Evolutionary conservation across 805 yeast species (phyloP).

Genomic region (Myxozyma nipponensis): DNA sequence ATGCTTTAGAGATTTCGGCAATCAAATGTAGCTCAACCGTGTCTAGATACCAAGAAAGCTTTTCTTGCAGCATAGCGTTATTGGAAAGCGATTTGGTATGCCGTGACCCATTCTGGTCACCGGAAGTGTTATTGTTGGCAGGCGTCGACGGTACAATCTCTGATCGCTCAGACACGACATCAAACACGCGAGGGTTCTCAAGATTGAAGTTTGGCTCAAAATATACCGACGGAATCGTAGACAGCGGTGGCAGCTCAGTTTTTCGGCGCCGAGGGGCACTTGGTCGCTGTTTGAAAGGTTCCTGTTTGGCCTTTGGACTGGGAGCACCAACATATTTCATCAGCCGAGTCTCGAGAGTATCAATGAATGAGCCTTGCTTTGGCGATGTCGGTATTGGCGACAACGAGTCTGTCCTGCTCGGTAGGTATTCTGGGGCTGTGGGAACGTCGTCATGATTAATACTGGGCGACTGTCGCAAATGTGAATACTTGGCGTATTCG

Average conservation of each 20-base stretch:
- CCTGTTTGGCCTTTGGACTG: neutral
- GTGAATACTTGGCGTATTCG: slow-evolving; percentile 41
- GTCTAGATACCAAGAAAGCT: slow-evolving; percentile 77
- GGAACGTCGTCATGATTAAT: neutral
- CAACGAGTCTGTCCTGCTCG: slow-evolving; percentile 16
- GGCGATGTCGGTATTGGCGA: neutral
- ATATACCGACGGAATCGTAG: slow-evolving; percentile 64
- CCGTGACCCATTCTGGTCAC: slow-evolving; percentile 33
- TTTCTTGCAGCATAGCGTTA: slow-evolving; percentile 64
- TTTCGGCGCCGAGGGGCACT: slow-evolving; percentile 5
- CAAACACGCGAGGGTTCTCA: slow-evolving; percentile 84
- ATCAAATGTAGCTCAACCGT: slow-evolving; percentile 77
- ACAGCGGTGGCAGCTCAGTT: slow-evolving; percentile 33
- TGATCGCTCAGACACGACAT: slow-evolving; percentile 62
- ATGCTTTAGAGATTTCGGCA: slow-evolving; percentile 76
- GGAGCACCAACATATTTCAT: slow-evolving; percentile 2
- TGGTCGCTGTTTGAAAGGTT: neutral
- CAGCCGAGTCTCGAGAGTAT: slow-evolving; percentile 9
- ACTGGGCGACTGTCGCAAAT: neutral
- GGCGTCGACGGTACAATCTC: slow-evolving; percentile 37
- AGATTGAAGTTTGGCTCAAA: slow-evolving; percentile 66
- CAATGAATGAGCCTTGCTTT: slow-evolving; percentile 9
- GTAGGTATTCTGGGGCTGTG: neutral
- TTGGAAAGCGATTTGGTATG: slow-evolving; percentile 43
- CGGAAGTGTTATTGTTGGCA: slow-evolving; percentile 33